phyloP scores from a whole-genome alignment of 805 yeast species.

The Pichia rugopelliculosa region DNA sequence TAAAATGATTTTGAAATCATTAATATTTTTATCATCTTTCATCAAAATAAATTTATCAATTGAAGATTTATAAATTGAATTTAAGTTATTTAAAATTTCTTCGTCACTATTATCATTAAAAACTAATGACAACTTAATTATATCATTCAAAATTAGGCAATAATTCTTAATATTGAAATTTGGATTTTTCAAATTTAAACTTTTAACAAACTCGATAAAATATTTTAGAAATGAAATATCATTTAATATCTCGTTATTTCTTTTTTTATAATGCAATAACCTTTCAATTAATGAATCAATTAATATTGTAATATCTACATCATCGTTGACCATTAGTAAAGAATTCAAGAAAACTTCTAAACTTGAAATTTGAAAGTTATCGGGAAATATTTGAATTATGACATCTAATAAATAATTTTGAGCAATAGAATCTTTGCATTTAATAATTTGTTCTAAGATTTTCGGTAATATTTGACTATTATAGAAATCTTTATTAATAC shows the following conservation, averaged over 20 bases:
- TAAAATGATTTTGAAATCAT: constrained; percentile 21
- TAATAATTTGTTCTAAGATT: constrained; percentile 81
- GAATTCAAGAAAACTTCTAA: constrained; percentile 60
- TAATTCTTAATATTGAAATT: constrained; percentile 63
- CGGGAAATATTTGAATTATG: constrained; percentile 90
- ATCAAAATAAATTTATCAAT: constrained; percentile 26
- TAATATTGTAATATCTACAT: constrained; percentile 59
- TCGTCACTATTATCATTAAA: constrained; percentile 44
- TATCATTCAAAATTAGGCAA: constrained; percentile 55
- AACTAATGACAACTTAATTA: constrained; percentile 53
- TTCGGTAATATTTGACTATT: constrained; percentile 61
- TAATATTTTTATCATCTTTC: constrained; percentile 26
- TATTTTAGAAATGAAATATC: constrained; percentile 41
- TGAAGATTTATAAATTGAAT: constrained; percentile 54
- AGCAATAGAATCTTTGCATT: constrained; percentile 86
- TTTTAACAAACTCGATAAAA: constrained; percentile 59
- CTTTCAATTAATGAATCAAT: constrained; percentile 68
- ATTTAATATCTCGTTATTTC: constrained; percentile 27
- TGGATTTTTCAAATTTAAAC: constrained; percentile 49
- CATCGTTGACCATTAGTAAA: constrained; percentile 59
- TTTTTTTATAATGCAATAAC: constrained; percentile 45
- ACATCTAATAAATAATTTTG: constrained; percentile 91
- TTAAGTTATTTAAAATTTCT: constrained; percentile 49
- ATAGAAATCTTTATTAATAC: constrained; percentile 47
- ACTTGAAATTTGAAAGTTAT: constrained; percentile 76